Conservation (phyloP, 352 stramenopile genomes). For the Pythium insidiosum region DNA sequence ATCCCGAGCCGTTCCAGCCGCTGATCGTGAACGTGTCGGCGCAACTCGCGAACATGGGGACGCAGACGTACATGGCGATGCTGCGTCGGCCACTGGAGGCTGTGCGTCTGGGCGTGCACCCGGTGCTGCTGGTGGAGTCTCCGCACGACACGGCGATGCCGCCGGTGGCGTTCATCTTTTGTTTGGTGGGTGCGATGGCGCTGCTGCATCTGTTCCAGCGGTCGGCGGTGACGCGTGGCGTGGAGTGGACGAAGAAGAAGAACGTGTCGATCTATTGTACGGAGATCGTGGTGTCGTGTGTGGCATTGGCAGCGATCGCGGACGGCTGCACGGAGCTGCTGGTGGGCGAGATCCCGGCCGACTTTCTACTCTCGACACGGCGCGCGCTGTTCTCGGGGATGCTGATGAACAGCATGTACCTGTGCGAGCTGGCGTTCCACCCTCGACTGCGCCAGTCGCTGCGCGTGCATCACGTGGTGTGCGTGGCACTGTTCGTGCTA, state of each 20-base stretch:
- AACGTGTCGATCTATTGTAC: neutral
- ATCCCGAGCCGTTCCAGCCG: too few relatives aligned
- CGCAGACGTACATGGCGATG: too few relatives aligned
- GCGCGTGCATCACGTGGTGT: neutral
- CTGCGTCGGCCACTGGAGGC: neutral
- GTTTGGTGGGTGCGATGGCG: neutral
- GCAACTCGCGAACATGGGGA: neutral
- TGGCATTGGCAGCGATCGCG: neutral
- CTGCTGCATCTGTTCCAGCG: neutral
- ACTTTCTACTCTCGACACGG: neutral
- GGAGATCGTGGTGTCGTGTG: neutral
- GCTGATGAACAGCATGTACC: neutral
- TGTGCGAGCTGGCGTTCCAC: neutral
- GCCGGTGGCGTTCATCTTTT: neutral
- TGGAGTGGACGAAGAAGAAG: constrained; percentile 1
- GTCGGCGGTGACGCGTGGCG: neutral
- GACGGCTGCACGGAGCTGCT: neutral
- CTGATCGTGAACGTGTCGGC: neutral
- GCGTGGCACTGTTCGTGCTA: neutral
- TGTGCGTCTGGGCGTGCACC: neutral
- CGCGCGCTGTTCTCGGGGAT: neutral
- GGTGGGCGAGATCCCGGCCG: neutral
- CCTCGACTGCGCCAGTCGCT: neutral
- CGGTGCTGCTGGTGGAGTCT: neutral
- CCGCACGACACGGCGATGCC: neutral